Evolutionary conservation across 371 early-diverging fungal species (phyloP), one percentile per base, ranked within the genome.

Genomic region (Fennellomyces sp.): DNA sequence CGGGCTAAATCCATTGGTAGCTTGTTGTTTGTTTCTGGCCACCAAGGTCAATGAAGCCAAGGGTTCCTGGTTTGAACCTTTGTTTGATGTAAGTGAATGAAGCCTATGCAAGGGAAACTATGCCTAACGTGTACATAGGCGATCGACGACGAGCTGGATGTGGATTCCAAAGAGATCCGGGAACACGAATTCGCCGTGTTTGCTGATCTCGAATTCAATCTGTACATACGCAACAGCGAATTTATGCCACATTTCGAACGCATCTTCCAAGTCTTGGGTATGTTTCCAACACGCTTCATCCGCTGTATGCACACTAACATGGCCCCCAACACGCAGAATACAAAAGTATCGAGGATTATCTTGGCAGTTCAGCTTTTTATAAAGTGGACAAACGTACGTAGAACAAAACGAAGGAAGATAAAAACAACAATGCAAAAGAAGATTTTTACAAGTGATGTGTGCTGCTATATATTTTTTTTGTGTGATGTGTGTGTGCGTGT

Each of bases 181-280:
- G 88, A 87, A n/a, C 81, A 90, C 48, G 97, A 97, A 72, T 96
- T 96, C 70, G 65, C 83, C 27, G 91, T 93, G 2, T 97, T 92
- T 82, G 83, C 92, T 1, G 79, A 87, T 57, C 85, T 97, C 33
- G 93, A 93, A 39, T 97, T 97, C 68, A 86, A 84, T 23, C 75
- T 97, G 17, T 94, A 88, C 72, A 67, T 95, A 15, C 91, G 95
- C 0, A 69, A 75, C 23, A 78, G 81, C 56, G 95, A 95, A 68
- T 86, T 94, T 45, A 80, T 91, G 79, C 96, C 96, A 2, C 97
- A 97, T 67, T 83, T 96, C 60, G 85, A 91, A 58, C 85, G 92
- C 52, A 90, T 94, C 62, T 83, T 88, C 56, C 62, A 53, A 38
- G 57, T 53, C 15, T 39, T 69, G 33, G 69, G 73, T 69, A 67